Evolutionary conservation across 2,329 filamentous ascomycete species (phyloP).

Genomic region (Botrytis hyacinthi): DNA sequence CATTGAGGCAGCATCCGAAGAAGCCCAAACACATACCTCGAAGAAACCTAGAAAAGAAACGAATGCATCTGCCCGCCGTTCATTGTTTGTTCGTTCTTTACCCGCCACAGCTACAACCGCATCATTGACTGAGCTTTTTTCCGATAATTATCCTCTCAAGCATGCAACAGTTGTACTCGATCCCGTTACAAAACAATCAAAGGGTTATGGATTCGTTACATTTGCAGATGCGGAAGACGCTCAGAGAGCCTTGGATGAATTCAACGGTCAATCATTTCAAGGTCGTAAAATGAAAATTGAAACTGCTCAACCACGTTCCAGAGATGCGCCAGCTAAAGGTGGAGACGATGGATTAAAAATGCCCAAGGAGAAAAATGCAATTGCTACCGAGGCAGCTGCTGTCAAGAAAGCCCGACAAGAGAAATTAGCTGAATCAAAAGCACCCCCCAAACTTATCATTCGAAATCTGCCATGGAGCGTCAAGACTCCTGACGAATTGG

Average conservation of each 20-base stretch:
- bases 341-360: constrained; percentile 37
- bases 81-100: constrained; percentile 88
- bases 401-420: constrained; percentile 56
- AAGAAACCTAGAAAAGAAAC: constrained; percentile 61
- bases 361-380: constrained; percentile 36
- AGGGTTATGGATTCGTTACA: constrained; percentile 95
- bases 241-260: constrained; percentile 71
- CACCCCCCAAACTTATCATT: constrained; percentile 76
- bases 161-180: constrained; percentile 93
- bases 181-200: constrained; percentile 78
- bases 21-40: constrained; percentile 38
- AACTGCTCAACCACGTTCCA: constrained; percentile 79
- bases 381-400: constrained; percentile 41
- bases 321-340: constrained; percentile 56
- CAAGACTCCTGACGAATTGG: constrained; percentile 78
- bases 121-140: constrained; percentile 83
- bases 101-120: constrained; percentile 77
- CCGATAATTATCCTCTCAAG: constrained; percentile 89
- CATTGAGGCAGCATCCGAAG: constrained; percentile 23
- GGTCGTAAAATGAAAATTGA: constrained; percentile 84
- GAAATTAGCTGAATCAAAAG: constrained; percentile 57
- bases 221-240: constrained; percentile 94
- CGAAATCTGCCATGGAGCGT: constrained; percentile 96
- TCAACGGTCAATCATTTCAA: constrained; percentile 74
- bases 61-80: constrained; percentile 50